These are phyloP conservation scores for Coemansia javaensis DNA, from an alignment of 192 early-diverging fungal species.

Conservation along the genomic window DNA sequence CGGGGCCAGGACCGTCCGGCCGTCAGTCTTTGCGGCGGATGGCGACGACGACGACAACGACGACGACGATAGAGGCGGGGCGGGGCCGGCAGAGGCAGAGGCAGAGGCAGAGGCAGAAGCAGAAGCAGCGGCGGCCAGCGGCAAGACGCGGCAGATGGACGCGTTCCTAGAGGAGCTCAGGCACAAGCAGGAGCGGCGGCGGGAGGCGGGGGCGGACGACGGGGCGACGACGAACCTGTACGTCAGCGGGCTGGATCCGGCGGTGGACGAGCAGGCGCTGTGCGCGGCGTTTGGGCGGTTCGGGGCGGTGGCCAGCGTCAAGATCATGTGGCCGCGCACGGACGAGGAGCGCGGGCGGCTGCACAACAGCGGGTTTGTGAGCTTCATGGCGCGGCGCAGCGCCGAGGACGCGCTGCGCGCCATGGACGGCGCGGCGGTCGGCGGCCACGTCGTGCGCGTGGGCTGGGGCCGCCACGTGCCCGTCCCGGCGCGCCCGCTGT, in stretches of 20 bases:
- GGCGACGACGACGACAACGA: background rate
- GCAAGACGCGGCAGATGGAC: constrained; percentile 75
- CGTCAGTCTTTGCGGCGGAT: constrained; percentile 10
- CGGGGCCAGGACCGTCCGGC: background rate
- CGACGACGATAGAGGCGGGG: no score
- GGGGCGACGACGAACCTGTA: constrained; percentile 78
- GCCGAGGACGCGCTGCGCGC: constrained; percentile 65
- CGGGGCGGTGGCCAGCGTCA: constrained; percentile 86
- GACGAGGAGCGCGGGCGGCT: constrained; percentile 74
- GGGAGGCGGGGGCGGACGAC: constrained; percentile 63
- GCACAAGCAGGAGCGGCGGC: constrained; percentile 68
- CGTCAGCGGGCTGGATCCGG: constrained; percentile 73
- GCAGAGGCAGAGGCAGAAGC: background rate
- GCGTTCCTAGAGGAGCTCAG: constrained; percentile 82
- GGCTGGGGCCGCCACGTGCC: constrained; percentile 82
- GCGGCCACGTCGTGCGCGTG: constrained; percentile 52
- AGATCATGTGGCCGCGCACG: constrained; percentile 94
- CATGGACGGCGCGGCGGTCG: constrained; percentile 56
- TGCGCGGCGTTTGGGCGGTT: constrained; percentile 72
- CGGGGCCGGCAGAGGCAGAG: background rate
- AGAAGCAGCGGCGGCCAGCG: constrained; percentile 9
- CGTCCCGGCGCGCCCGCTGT: constrained; percentile 68
- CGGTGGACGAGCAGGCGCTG: constrained; percentile 65
- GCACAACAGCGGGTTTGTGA: constrained; percentile 82
- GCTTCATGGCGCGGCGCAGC: constrained; percentile 74